Evolutionary conservation across 164 flowering plant genomes (phyloP), one percentile per base, ranked within the genome.

Genomic region (Buxus sempervirens): DNA sequence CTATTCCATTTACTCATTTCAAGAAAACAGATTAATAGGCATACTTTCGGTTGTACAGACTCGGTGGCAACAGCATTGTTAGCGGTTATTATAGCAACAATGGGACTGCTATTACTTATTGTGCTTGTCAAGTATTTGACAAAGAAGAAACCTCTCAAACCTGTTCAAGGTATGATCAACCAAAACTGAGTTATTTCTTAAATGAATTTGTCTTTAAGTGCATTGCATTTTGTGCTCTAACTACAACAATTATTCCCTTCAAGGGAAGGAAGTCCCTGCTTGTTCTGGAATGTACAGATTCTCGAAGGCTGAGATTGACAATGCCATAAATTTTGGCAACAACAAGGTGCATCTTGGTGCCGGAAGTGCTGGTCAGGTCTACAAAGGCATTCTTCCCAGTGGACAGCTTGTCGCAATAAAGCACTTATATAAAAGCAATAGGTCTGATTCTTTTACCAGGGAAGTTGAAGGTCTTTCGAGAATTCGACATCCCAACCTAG

Each of bases 331-430:
- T 49, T 72, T 54, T 56, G 65, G 75, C 22, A 53, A 20, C 64
- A 83, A 78, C 19, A 77, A 68, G 71, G 73, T 72, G 59, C 25
- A 67, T 78, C 79, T 87, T 4, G 91, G 90, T 9, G 71, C 84
- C 0, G 95, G 91, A 36, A 89, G 95, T 67, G 92, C 92, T 0
- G 96, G 96, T 0, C 74, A 70, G 5, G 96, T 89, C 21, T 89
- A 84, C 70, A 85, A 80, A 68, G 96, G 89, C 5, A 62, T 81
- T 59, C 75, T 90, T 62, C 96, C 92, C 0, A 88, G 96, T 56
- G 96, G 96, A 28, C 92, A 88, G 70, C 59, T 68, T 14, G 88
- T 90, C 25, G 96, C 92, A 9, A 80, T 88, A 70, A 90, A 90
- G 71, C 89, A 87, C 62, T 85, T 90, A 25, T 65, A 72, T 68